These are phyloP conservation scores for Lipomyces anomalus DNA, from an alignment of 805 yeast species.

Conservation along the genomic window DNA sequence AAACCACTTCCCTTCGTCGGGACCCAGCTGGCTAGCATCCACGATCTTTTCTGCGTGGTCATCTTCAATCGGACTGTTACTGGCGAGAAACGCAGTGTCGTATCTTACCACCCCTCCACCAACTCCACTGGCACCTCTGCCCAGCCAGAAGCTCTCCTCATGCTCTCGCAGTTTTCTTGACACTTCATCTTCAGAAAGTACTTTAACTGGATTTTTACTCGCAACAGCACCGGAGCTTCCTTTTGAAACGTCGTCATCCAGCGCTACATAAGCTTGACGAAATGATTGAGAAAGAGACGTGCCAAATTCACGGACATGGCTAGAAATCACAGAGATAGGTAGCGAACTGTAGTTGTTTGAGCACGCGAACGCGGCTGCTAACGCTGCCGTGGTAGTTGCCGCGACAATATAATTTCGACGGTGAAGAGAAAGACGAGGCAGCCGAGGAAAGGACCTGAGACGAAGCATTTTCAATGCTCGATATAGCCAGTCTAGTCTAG, in stretches of 20 bases:
- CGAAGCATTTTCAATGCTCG: too few relatives aligned
- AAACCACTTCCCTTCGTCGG: slow-evolving; percentile 58
- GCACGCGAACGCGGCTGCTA: too few relatives aligned
- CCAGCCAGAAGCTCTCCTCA: slow-evolving; percentile 76
- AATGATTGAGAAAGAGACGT: too few relatives aligned
- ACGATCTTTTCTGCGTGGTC: slow-evolving; percentile 75
- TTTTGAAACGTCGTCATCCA: too few relatives aligned
- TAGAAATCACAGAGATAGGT: too few relatives aligned
- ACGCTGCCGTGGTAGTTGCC: background rate
- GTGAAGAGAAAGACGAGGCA: too few relatives aligned
- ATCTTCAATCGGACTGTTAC: slow-evolving; percentile 92
- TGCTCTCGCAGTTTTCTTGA: slow-evolving; percentile 58
- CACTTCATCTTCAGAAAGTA: slow-evolving; percentile 66
- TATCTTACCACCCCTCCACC: slow-evolving; percentile 76
- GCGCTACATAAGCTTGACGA: too few relatives aligned
- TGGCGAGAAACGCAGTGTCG: slow-evolving; percentile 83
- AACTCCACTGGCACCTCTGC: slow-evolving; percentile 51
- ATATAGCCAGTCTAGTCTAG: too few relatives aligned
- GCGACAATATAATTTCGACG: too few relatives aligned
- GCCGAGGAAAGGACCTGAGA: too few relatives aligned
- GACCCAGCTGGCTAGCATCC: slow-evolving; percentile 39
- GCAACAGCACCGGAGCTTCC: background rate
- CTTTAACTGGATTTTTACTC: background rate
- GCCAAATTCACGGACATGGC: too few relatives aligned
- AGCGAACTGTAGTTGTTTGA: too few relatives aligned